phyloP scores from a whole-genome alignment of 352 stramenopile species.

The Peronospora destructor region DNA sequence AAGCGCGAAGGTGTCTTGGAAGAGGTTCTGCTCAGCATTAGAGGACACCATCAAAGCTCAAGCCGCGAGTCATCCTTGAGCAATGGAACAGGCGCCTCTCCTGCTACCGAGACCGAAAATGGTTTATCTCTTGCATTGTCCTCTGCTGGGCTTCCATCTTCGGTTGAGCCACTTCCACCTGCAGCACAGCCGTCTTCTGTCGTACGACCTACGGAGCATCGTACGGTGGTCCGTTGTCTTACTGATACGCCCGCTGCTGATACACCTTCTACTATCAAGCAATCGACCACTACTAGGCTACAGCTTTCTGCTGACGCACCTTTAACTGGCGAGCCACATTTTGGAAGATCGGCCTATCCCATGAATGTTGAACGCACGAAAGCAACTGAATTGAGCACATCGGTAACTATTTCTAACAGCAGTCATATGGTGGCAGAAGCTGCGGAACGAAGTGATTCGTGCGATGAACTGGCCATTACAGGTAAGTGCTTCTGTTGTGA shows the following conservation, averaged over 20 bases:
- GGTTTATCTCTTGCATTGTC: background rate
- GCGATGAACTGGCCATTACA: slow-evolving; percentile 32
- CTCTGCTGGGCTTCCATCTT: background rate
- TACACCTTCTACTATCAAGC: background rate
- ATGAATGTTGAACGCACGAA: slow-evolving; percentile 8
- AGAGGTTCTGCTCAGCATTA: background rate
- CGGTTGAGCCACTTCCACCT: background rate
- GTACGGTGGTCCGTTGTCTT: background rate
- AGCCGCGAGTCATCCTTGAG: slow-evolving; percentile 10
- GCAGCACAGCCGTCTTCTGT: background rate
- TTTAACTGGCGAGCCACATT: slow-evolving; percentile 3
- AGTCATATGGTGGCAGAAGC: slow-evolving; percentile 5
- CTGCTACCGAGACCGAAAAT: slow-evolving; percentile 3
- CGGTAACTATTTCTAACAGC: slow-evolving; percentile 5
- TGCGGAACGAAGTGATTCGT: slow-evolving; percentile 18
- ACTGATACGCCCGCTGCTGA: background rate
- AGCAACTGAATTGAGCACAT: slow-evolving; percentile 5
- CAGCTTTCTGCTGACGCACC: background rate
- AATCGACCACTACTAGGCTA: background rate
- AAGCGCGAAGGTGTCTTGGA: slow-evolving; percentile 6
- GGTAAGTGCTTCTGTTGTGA: slow-evolving; percentile 15
- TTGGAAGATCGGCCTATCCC: slow-evolving; percentile 14
- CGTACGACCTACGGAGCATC: background rate
- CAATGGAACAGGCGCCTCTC: slow-evolving; percentile 1
- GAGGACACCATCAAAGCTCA: slow-evolving; percentile 9